A percentile compares a stretch with the other conserved stretches of the same genome.
phyloP scores from a whole-genome alignment of 202 grass and related monocot species.

The Thinopyrum obtusiflorum region DNA sequence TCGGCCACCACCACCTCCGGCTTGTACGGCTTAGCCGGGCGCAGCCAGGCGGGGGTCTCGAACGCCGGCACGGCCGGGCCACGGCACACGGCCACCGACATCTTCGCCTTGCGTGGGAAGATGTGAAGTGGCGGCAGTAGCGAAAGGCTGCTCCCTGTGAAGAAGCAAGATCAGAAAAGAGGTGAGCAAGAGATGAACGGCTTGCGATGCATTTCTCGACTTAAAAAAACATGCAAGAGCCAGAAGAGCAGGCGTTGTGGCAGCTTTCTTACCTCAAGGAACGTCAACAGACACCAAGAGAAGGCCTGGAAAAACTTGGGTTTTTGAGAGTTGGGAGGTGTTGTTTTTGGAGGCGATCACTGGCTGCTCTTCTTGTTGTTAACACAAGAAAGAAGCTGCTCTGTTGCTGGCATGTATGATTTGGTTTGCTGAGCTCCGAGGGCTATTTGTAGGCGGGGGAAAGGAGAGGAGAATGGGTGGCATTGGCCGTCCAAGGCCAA shows the following conservation, averaged over 20 bases:
- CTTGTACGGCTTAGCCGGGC: conserved; percentile 23
- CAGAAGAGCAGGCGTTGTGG: too few relatives aligned
- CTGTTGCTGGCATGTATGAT: conserved; percentile 44
- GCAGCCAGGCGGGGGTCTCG: conserved; percentile 28
- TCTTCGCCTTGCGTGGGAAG: conserved; percentile 30
- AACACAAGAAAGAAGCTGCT: conserved; percentile 21
- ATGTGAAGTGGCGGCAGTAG: conserved; percentile 20
- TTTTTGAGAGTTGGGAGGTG: too few relatives aligned
- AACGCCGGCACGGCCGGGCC: conserved; percentile 33
- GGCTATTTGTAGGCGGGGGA: conserved; percentile 50
- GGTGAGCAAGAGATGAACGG: too few relatives aligned
- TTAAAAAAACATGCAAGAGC: too few relatives aligned
- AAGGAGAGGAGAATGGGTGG: neutral
- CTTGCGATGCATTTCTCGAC: too few relatives aligned
- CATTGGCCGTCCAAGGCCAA: conserved; percentile 29
- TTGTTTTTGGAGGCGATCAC: neutral
- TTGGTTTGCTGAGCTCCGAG: conserved; percentile 31
- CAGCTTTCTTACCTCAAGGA: too few relatives aligned
- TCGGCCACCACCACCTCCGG: conserved; percentile 8
- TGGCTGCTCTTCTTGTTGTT: neutral
- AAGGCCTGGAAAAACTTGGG: too few relatives aligned
- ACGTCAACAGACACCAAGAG: too few relatives aligned
- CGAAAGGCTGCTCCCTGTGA: conserved; percentile 34
- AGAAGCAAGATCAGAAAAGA: neutral
- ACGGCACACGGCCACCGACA: conserved; percentile 57